These are phyloP conservation scores for Sclerotinia trifoliorum DNA, from an alignment of 2,329 filamentous ascomycete genomes.

Conservation along the genomic window DNA sequence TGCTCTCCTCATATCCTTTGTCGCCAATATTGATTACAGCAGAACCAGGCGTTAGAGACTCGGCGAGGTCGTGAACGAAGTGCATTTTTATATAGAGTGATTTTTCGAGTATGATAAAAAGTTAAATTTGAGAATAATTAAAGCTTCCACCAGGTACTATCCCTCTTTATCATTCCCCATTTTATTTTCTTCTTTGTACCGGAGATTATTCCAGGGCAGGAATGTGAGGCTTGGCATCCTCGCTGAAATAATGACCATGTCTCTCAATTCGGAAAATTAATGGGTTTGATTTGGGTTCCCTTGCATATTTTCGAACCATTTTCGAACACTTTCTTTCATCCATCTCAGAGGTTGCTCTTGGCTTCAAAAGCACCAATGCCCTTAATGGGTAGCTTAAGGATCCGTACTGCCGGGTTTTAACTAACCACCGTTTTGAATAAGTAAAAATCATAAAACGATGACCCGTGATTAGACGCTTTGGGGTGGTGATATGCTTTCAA, in stretches of 20 bases:
- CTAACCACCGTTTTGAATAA: too few species aligned
- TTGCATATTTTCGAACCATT: not conserved
- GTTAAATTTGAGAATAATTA: not conserved
- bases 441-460: too few species aligned
- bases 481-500: too few species aligned
- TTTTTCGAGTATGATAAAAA: not conserved
- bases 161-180: not conserved
- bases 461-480: too few species aligned
- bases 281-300: not conserved
- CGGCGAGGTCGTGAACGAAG: not conserved
- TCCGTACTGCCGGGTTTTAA: too few species aligned
- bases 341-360: not conserved
- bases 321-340: too few species aligned
- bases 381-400: too few species aligned
- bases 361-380: not conserved
- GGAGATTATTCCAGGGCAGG: not conserved
- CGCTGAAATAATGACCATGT: not conserved
- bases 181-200: not conserved
- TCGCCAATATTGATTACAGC: constrained; percentile 8
- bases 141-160: not conserved
- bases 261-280: not conserved
- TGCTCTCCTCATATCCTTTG: constrained; percentile 23
- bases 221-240: not conserved
- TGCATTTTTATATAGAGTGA: not conserved
- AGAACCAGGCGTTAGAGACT: constrained; percentile 1